A percentile compares a stretch with the other conserved stretches of the same genome.
Evolutionary conservation across 495 filamentous ascomycete genomes (phyloP).

Genomic region (Talaromyces proteolyticus): DNA sequence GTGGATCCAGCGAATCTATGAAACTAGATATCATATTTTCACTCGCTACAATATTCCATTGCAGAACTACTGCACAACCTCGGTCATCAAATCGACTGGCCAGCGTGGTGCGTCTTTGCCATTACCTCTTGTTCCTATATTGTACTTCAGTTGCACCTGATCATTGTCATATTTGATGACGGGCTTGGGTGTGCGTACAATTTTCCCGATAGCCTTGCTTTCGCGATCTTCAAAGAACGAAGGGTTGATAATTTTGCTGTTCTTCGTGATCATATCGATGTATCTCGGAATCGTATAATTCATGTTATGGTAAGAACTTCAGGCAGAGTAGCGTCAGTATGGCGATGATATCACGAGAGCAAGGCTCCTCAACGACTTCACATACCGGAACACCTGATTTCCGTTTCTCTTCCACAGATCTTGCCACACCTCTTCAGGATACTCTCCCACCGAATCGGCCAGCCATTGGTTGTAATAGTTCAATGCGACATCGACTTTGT

Average conservation of each 20-base stretch:
- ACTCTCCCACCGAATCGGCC: constrained; percentile 10
- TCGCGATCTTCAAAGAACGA: not conserved
- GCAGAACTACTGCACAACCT: constrained; percentile 14
- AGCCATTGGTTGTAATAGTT: constrained; percentile 27
- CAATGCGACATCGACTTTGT: constrained; percentile 17
- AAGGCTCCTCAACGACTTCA: constrained; percentile 8
- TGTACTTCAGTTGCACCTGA: constrained; percentile 10
- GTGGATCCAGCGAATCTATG: not conserved
- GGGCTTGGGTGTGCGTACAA: constrained; percentile 4
- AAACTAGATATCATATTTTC: not conserved
- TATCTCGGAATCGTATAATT: not conserved
- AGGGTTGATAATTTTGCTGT: not conserved
- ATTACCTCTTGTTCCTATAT: constrained; percentile 20
- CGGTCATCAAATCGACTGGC: constrained; percentile 9
- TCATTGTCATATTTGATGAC: constrained; percentile 7
- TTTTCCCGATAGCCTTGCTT: not conserved
- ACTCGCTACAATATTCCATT: not conserved
- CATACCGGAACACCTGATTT: constrained; percentile 10
- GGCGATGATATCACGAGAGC: not conserved
- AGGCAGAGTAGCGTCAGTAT: not conserved
- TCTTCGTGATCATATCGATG: not conserved
- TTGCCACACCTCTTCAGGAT: constrained; percentile 17
- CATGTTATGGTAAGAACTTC: constrained; percentile 8
- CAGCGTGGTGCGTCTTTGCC: constrained; percentile 13
- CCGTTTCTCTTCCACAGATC: constrained; percentile 8